Conservation (phyloP, 176 grass and related monocot genomes). For the Chrysopogon serrulatus region DNA sequence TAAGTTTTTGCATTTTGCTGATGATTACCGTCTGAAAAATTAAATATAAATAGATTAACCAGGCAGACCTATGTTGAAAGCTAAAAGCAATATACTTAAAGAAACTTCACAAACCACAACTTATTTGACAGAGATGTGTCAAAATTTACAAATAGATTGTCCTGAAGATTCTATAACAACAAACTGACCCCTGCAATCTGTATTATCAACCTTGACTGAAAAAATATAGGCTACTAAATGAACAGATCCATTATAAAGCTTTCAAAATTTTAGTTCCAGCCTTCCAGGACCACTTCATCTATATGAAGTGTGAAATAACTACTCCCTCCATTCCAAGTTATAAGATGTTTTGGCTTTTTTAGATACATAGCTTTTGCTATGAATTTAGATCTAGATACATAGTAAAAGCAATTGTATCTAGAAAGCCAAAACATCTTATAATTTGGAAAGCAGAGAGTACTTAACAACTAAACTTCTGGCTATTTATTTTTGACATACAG, state of each 20-base stretch:
- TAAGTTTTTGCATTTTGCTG: slow-evolving; percentile 94
- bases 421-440: background rate
- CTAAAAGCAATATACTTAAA: background rate
- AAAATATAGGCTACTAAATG: background rate
- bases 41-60: slow-evolving; percentile 14
- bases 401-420: background rate
- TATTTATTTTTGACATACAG: background rate
- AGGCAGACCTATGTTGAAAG: background rate
- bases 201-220: background rate
- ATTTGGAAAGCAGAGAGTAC: background rate
- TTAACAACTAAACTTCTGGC: background rate
- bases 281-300: background rate
- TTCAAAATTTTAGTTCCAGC: background rate
- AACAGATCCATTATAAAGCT: background rate
- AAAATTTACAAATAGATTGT: slow-evolving; percentile 8
- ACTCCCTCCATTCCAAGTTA: background rate
- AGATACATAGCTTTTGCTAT: background rate
- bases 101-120: background rate
- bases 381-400: background rate
- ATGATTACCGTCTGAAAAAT: slow-evolving; percentile 75
- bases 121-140: background rate
- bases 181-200: background rate
- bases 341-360: background rate
- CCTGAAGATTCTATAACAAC: background rate
- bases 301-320: background rate